Conservation (phyloP, 345 rosid species). For the Lumnitzera littorea region DNA sequence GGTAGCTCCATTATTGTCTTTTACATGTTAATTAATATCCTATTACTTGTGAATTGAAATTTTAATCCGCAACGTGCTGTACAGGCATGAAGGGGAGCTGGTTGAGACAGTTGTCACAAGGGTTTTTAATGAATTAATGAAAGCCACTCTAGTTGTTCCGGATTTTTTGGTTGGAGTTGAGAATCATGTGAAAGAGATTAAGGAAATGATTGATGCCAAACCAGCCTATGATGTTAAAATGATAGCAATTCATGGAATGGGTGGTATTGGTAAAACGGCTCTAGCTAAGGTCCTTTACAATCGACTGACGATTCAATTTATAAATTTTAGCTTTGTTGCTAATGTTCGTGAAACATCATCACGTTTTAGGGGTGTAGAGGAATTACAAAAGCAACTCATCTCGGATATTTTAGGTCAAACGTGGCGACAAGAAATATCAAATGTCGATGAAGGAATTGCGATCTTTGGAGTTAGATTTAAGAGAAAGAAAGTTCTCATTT, state of each 20-base stretch:
- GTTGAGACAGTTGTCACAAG: background rate
- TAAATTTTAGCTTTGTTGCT: conserved; percentile 1
- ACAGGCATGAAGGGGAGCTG: background rate
- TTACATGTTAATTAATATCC: no score
- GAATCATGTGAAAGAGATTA: background rate
- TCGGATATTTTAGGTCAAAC: background rate
- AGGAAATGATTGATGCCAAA: background rate
- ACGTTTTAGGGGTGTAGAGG: background rate
- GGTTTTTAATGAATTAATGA: background rate
- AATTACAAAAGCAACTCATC: background rate
- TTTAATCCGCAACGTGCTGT: background rate
- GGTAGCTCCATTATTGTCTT: background rate
- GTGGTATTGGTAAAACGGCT: conserved; percentile 8
- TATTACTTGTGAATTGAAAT: no score
- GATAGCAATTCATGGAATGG: background rate
- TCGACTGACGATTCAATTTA: background rate
- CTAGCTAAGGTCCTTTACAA: conserved; percentile 4
- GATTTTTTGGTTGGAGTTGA: conserved; percentile 8
- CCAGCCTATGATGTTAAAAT: background rate
- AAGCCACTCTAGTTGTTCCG: background rate
- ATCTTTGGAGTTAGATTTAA: background rate
- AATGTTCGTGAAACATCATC: background rate
- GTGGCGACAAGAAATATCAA: background rate
- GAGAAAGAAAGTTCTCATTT: background rate
- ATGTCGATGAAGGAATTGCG: background rate